A percentile compares a stretch with the other conserved stretches of the same genome.
Conservation (phyloP, 352 stramenopile genomes). For the Blastocystis sp. region DNA sequence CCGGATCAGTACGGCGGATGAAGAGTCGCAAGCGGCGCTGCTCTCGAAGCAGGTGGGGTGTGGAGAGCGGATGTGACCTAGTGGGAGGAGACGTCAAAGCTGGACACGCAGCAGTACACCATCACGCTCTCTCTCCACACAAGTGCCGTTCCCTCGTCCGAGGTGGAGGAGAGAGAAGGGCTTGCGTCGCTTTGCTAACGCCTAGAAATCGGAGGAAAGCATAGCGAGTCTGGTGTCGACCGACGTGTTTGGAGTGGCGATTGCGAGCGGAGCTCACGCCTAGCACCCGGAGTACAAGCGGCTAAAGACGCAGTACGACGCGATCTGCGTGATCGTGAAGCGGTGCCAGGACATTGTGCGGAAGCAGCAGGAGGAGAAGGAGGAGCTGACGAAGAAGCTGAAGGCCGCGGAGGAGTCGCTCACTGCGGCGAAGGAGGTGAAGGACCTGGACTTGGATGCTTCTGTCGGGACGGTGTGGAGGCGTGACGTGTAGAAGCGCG, state of each 20-base stretch:
- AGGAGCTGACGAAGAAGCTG: slow-evolving; percentile 41
- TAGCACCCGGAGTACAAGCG: slow-evolving; percentile 55
- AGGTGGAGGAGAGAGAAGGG: slow-evolving; percentile 18
- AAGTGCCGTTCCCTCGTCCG: slow-evolving; percentile 15
- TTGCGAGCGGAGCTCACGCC: not conserved
- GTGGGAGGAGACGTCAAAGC: slow-evolving; percentile 44
- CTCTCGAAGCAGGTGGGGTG: slow-evolving; percentile 7
- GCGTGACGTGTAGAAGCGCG: not conserved
- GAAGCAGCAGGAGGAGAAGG: slow-evolving; percentile 49
- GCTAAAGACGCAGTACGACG: slow-evolving; percentile 56
- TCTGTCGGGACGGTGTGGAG: not conserved
- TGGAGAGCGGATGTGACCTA: not conserved
- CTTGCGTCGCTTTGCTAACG: not conserved
- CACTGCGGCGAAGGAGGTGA: not conserved
- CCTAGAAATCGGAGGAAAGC: slow-evolving; percentile 59
- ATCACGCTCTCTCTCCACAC: not conserved
- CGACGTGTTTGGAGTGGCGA: slow-evolving; percentile 9
- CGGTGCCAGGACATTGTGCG: slow-evolving; percentile 44
- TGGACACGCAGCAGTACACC: slow-evolving; percentile 36
- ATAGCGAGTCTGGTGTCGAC: slow-evolving; percentile 18
- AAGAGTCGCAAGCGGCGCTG: slow-evolving; percentile 25
- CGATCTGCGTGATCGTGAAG: slow-evolving; percentile 47
- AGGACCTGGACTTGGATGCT: slow-evolving; percentile 3
- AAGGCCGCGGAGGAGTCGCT: not conserved
- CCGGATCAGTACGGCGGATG: slow-evolving; percentile 6